Base-by-base conservation (phyloP, 345 rosid genomes). In the Eutrema heterophyllum region DNA sequence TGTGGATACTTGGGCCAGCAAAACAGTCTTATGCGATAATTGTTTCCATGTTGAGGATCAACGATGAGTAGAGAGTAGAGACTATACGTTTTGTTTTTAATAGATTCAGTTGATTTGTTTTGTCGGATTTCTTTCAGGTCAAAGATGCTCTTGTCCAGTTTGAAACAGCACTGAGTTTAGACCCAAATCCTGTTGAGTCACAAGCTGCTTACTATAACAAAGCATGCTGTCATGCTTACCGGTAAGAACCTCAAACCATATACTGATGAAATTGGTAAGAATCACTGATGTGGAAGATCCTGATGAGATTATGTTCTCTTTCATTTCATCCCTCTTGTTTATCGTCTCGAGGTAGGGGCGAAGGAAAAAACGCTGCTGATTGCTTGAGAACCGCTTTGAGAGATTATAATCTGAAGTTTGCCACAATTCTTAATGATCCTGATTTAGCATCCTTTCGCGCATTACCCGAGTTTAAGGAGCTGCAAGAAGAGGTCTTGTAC, bases 151-250 rank as follows among this genome's bases (percentile, higher is more conserved):
- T 95, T 69, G 59, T 73, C 50, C 89, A 84, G 79, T 95, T 92
- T 84, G 97, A 95, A 73, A 86, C 81, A 12, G 96, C 97, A 12
- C 84, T 92, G 69, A 86, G 72, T 76, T 78, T 95, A 72, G 78
- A 90, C 79, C 97, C 97, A 67, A 87, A 80, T 40, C 84, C 89
- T 40, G 45, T 73, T 14, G 99, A 90, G 81, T 84, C 97, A 70
- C 99, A 92, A 81, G 97, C 99, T 79, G 96, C 97, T 40, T 86
- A 86, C 49, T 92, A 92, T 77, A 90, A 92, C 83, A 95, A 95
- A 86, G 97, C 97, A 38, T 89, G 97, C 73, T 92, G 97, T 80
- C 96, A 87, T 84, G 93, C 93, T 67, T 92, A 84, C 82, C 70
- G 81, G 97, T 88, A 83, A 51, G 75, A 40, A 71, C 55, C 69